Evolutionary conservation across 2,329 filamentous ascomycete genomes (phyloP), one percentile per base, ranked within the genome.

Genomic region (Shiraia sp.): DNA sequence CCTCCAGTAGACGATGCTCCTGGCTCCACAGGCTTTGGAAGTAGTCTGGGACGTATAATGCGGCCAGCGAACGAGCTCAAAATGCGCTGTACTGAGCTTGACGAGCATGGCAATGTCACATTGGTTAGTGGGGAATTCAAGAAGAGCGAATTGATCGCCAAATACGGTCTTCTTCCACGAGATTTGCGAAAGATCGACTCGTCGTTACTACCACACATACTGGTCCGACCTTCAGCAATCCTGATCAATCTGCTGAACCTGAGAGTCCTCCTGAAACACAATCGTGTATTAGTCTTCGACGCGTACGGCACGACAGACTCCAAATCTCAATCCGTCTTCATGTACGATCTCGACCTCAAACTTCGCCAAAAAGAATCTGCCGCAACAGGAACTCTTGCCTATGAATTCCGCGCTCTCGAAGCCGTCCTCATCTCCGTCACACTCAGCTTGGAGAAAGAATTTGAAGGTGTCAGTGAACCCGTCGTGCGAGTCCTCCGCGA

Each of bases 131-230:
- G 90, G 45, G 93, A 97, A 70, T 97, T 96, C 72, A 95, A 93
- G 74, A 99, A 99, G 78, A 93, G 85, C 61, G 93, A 99, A 73
- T 77, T 99, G 32, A 97, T 96, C 69, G 90, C 91, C 38, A 96
- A 93, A 88, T 96, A 96, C 66, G 91, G 91, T 29, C 80, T 97
- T 17, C 80, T 96, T 34, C 92, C 93, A 41, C 91, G 93, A 48
- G 93, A 99, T 75, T 77, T 99, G 42, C 88, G 93, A 59, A 99
- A 99, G 73, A 96, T 99, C 63, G 93, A 99, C 69, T 96, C 91
- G 10, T 96, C 90, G 44, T 88, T 95, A 47, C 81, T 99, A 15
- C 93, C 93, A 7, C 91, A 96, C 63, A 97, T 99, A 42, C 85
- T 97, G 52, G 85, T 99, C 51, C 90, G 93, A 24, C 90, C 90